A percentile compares a stretch with the other conserved stretches of the same genome.
phyloP scores from a whole-genome alignment of 106 monocot genomes.

The Triglochin maritima region DNA sequence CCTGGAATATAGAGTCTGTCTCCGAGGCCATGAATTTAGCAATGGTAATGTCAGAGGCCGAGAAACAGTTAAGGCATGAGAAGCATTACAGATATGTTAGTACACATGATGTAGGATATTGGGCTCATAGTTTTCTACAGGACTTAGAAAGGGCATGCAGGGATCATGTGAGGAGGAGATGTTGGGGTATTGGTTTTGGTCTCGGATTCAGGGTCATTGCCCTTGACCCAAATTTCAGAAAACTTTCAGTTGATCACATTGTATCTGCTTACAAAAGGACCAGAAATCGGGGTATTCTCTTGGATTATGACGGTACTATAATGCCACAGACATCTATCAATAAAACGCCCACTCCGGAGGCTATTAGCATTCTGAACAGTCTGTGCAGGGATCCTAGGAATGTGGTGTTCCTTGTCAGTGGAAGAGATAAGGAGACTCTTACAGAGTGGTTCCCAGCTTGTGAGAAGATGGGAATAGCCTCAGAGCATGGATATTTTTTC shows the following conservation, averaged over 20 bases:
- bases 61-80: conserved; percentile 16
- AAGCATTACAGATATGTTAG: conserved; percentile 17
- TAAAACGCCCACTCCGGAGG: conserved; percentile 30
- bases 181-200: conserved; percentile 20
- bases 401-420: conserved; percentile 54
- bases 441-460: conserved; percentile 48
- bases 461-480: conserved; percentile 50
- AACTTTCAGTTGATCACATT: conserved; percentile 10
- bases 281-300: conserved; percentile 8
- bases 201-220: conserved; percentile 17
- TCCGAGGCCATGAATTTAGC: conserved; percentile 8
- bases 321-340: conserved; percentile 22
- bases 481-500: conserved; percentile 65
- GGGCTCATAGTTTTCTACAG: conserved; percentile 17
- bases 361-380: conserved; percentile 33
- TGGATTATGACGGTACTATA: conserved; percentile 16
- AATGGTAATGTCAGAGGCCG: conserved; percentile 7
- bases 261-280: conserved; percentile 14
- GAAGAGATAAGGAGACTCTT: conserved; percentile 33
- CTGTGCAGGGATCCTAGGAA: conserved; percentile 44
- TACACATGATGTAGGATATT: conserved; percentile 18
- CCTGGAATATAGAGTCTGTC: conserved; percentile 14
- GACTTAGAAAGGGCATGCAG: conserved; percentile 13
- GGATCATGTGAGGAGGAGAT: conserved; percentile 9
- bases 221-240: conserved; percentile 18